phyloP scores from a whole-genome alignment of 805 yeast species.

The Yarrowia yakushimensis region DNA sequence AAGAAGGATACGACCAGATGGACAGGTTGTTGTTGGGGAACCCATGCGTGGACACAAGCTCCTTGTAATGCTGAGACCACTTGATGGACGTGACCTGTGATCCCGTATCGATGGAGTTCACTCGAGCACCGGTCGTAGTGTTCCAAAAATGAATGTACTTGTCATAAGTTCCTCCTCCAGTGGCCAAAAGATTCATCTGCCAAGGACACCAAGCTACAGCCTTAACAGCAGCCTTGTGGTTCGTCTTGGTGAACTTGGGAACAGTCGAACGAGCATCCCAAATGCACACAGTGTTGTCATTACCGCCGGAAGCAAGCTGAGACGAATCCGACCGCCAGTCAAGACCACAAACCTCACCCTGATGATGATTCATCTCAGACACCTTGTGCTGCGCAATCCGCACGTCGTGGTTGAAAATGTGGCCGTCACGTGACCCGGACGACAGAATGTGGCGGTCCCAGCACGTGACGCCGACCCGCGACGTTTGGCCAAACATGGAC shows the following conservation, averaged over 20 bases:
- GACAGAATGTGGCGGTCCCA: slow-evolving; percentile 83
- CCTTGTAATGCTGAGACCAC: slow-evolving; percentile 68
- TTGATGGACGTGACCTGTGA: slow-evolving; percentile 90
- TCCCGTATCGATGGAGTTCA: slow-evolving; percentile 84
- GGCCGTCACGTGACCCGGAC: slow-evolving; percentile 84
- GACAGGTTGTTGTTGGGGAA: slow-evolving; percentile 82
- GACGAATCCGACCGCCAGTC: slow-evolving; percentile 80
- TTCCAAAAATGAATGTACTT: slow-evolving; percentile 93
- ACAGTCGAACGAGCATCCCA: slow-evolving; percentile 74
- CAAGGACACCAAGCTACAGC: slow-evolving; percentile 95
- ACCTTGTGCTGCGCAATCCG: slow-evolving; percentile 75
- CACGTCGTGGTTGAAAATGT: slow-evolving; percentile 84
- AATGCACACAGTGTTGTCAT: slow-evolving; percentile 85
- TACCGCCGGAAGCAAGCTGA: slow-evolving; percentile 88
- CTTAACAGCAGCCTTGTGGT: slow-evolving; percentile 92
- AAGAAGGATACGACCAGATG: slow-evolving; percentile 79
- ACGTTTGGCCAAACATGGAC: slow-evolving; percentile 68
- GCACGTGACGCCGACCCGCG: slow-evolving; percentile 76
- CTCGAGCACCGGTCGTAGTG: slow-evolving; percentile 80
- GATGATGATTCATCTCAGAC: slow-evolving; percentile 57
- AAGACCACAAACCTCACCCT: slow-evolving; percentile 90
- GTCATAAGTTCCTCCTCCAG: slow-evolving; percentile 95
- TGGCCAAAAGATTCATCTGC: slow-evolving; percentile 76
- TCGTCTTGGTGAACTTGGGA: slow-evolving; percentile 72
- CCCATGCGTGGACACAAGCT: slow-evolving; percentile 92